Conservation (phyloP, 768 basidiomycete genomes). For the Kwoniella botswanensis region DNA sequence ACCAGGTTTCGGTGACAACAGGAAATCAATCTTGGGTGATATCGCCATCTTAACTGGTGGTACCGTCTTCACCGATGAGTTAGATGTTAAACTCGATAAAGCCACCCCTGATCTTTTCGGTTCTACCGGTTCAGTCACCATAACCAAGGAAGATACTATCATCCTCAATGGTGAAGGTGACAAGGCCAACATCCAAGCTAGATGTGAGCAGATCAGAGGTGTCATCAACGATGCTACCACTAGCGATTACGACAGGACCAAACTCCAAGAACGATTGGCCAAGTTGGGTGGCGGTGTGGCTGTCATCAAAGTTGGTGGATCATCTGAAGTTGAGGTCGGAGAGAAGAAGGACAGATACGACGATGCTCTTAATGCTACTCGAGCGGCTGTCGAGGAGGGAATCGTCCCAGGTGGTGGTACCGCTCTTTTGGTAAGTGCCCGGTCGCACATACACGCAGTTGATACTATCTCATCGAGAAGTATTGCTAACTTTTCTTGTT, state of each 20-base stretch:
- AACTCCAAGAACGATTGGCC: slow-evolving; percentile 94
- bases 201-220: slow-evolving; percentile 93
- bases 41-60: slow-evolving; percentile 96
- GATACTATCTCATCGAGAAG: slow-evolving; percentile 7
- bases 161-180: slow-evolving; percentile 90
- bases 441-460: not conserved
- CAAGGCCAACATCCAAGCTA: slow-evolving; percentile 85
- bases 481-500: not conserved
- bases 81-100: slow-evolving; percentile 96
- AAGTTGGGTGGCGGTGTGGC: slow-evolving; percentile 96
- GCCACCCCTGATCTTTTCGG: slow-evolving; percentile 88
- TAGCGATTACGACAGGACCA: slow-evolving; percentile 89
- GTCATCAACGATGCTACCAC: slow-evolving; percentile 82
- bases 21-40: slow-evolving; percentile 96
- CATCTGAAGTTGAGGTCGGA: slow-evolving; percentile 91
- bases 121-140: slow-evolving; percentile 84
- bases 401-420: slow-evolving; percentile 97
- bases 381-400: slow-evolving; percentile 97
- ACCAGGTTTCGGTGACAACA: slow-evolving; percentile 96
- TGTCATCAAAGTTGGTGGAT: slow-evolving; percentile 96
- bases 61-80: slow-evolving; percentile 93
- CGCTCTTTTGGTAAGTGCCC: slow-evolving; percentile 68
- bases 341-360: slow-evolving; percentile 99
- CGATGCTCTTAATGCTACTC: slow-evolving; percentile 95
- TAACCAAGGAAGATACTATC: slow-evolving; percentile 98